These are phyloP conservation scores for Plantago coronopus DNA, from an alignment of 305 asterid genomes.

Conservation along the genomic window DNA sequence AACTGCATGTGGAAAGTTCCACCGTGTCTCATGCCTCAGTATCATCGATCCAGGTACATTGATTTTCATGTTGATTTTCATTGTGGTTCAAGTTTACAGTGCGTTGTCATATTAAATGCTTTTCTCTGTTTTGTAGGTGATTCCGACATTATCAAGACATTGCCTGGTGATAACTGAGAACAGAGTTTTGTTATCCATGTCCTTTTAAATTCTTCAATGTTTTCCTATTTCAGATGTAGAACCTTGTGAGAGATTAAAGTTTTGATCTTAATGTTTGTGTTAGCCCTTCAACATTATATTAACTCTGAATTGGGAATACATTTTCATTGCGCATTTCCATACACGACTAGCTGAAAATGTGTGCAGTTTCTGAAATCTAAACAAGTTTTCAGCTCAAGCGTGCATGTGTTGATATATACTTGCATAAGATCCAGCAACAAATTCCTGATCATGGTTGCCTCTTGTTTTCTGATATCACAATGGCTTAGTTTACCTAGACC, in stretches of 20 bases:
- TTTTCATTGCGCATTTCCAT: too few species aligned
- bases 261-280: conserved; percentile 5
- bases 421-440: too few species aligned
- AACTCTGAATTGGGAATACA: too few species aligned
- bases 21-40: conserved; percentile 47
- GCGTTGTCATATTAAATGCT: neutral
- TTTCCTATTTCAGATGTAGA: conserved; percentile 22
- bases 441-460: too few species aligned
- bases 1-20: conserved; percentile 46
- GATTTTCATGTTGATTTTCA: neutral
- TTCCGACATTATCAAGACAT: conserved; percentile 45
- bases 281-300: neutral
- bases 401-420: too few species aligned
- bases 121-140: conserved; percentile 31
- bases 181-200: too few species aligned
- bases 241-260: conserved; percentile 14
- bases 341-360: too few species aligned
- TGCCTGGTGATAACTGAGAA: conserved; percentile 34
- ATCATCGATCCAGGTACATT: conserved; percentile 41
- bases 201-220: neutral
- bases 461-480: too few species aligned
- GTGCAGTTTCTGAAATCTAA: too few species aligned
- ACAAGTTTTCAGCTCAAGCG: too few species aligned
- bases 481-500: too few species aligned
- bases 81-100: neutral